phyloP scores from a whole-genome alignment of 257 asterid species.

The Solanum piurae region DNA sequence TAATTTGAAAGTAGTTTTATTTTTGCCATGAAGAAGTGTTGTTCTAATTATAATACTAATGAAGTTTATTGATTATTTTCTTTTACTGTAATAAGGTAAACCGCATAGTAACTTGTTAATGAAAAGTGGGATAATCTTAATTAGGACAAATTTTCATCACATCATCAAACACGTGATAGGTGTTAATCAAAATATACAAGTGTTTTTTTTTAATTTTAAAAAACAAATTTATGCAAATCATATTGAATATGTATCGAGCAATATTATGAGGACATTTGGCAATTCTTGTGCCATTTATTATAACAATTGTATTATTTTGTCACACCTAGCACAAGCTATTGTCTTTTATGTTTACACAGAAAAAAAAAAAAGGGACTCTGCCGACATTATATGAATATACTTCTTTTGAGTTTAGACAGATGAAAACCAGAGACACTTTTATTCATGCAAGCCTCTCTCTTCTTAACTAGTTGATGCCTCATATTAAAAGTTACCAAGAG shows the following conservation, averaged over 20 bases:
- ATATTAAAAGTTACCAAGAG: no score
- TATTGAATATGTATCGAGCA: not conserved
- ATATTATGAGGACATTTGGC: not conserved
- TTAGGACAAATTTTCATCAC: not conserved
- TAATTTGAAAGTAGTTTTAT: not conserved
- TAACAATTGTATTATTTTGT: not conserved
- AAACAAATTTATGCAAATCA: no score
- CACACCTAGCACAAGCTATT: not conserved
- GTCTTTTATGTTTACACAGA: not conserved
- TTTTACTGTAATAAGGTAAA: no score
- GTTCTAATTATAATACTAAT: no score
- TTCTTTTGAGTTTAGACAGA: not conserved
- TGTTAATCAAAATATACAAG: not conserved
- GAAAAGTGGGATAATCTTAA: not conserved
- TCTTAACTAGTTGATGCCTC: not conserved
- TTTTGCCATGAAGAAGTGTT: no score
- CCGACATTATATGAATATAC: not conserved
- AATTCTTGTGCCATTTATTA: not conserved
- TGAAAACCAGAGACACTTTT: not conserved
- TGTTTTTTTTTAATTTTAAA: not conserved
- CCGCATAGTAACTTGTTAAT: not conserved
- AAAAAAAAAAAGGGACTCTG: not conserved
- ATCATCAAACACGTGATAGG: not conserved
- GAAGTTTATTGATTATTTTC: no score
- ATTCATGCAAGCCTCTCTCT: not conserved